Base-by-base conservation (phyloP, 2,329 filamentous ascomycete genomes). In the Dendryphion nanum region DNA sequence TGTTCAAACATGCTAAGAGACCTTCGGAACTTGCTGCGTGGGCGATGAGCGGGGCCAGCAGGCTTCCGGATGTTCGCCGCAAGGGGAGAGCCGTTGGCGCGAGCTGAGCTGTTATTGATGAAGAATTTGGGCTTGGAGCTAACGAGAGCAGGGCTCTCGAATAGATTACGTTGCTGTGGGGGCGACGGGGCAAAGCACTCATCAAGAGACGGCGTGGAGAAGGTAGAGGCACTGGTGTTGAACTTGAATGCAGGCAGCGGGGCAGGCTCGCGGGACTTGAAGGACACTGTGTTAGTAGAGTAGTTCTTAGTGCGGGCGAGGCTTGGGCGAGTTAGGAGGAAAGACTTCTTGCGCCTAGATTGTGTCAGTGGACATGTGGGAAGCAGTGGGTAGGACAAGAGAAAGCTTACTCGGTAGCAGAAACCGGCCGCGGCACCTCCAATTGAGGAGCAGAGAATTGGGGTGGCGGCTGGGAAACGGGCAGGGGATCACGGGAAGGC, bases 1-100 rank as follows among this genome's bases (percentile, higher is more conserved):
- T 86, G 82, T 70, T 97, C 91, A 68, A 95, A 98, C 93, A 98
- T 98, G 77, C 93, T 97, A 59, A 96, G 72, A 17, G 91, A 95
- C 50, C 93, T 83, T 44, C 93, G 83, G 59, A 91, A 91, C 64
- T 93, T 66, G 52, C 53, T 61, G 17, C 57, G 87, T 61, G 95
- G 95, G 50, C 90, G 40, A 78, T 85, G 64, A 83, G 89, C 33
- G 79, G 85, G 44, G 17, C 61, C 57, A 72, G 57, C 65, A 40
- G 70, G 77, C 50, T 90, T 88, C 47, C 89, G 82, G 39, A 83
- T 70, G 51, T 91, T 55, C 31, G 60, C 55, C 42, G 76, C 76
- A 45, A 85, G 77, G 21, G 90, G 89, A 12, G 89, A 95, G 26
- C 84, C 89, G 66, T 80, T 86, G 44, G 79, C 80, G 45, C 80